phyloP scores from a whole-genome alignment of 768 basidiomycete species.

The Agaricus bisporus region DNA sequence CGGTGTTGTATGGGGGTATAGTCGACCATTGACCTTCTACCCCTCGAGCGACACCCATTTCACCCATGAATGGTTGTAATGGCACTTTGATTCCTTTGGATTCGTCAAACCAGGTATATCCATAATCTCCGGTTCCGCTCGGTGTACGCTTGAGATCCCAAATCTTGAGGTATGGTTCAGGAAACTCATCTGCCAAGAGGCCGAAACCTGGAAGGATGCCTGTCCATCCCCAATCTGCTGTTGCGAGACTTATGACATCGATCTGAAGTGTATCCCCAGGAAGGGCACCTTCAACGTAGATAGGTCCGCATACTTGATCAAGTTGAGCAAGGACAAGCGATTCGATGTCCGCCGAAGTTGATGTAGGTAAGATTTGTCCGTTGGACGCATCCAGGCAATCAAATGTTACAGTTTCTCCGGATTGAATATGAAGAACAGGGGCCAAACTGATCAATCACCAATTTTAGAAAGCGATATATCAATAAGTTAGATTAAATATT shows the following conservation, averaged over 20 bases:
- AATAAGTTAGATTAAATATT: not conserved
- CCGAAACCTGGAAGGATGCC: constrained; percentile 55
- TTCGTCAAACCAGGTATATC: constrained; percentile 46
- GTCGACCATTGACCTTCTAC: constrained; percentile 48
- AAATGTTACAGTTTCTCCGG: constrained; percentile 50
- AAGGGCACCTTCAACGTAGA: constrained; percentile 43
- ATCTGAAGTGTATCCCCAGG: constrained; percentile 57
- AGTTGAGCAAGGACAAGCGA: constrained; percentile 40
- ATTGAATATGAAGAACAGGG: constrained; percentile 41
- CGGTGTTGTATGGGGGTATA: constrained; percentile 57
- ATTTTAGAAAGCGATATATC: not conserved
- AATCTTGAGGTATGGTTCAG: constrained; percentile 45
- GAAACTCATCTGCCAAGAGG: constrained; percentile 48
- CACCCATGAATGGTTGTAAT: constrained; percentile 52
- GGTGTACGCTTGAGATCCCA: constrained; percentile 32
- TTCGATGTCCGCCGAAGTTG: constrained; percentile 28
- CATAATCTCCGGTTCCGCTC: constrained; percentile 16
- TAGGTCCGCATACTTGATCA: constrained; percentile 57
- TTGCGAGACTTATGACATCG: constrained; percentile 46
- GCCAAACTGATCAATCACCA: constrained; percentile 34
- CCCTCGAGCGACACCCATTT: constrained; percentile 57
- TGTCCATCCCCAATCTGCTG: constrained; percentile 61
- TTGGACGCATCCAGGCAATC: constrained; percentile 63
- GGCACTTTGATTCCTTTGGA: constrained; percentile 42
- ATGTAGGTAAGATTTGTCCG: constrained; percentile 44